A percentile compares a stretch with the other conserved stretches of the same genome.
These are phyloP conservation scores for Crassisporium funariophilum DNA, from an alignment of 768 basidiomycete species.

Conservation along the genomic window DNA sequence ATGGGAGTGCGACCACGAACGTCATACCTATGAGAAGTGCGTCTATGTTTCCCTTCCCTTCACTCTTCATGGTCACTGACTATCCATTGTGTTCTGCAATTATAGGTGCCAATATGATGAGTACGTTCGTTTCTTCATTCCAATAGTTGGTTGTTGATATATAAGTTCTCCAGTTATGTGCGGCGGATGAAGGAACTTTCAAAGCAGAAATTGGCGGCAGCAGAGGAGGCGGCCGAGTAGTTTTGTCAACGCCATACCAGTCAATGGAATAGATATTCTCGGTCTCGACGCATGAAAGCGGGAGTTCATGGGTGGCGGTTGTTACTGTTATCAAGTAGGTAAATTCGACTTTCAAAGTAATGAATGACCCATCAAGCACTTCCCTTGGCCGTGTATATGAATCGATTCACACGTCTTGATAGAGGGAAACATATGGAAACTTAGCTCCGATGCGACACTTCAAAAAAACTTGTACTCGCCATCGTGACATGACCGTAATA, in stretches of 20 bases:
- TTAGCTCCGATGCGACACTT: no score
- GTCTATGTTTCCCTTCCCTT: conserved; percentile 25
- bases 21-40: conserved; percentile 84
- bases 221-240: conserved; percentile 34
- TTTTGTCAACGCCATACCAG: conserved; percentile 3
- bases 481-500: no score
- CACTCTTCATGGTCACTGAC: not conserved
- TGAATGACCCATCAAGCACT: no score
- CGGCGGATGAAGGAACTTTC: conserved; percentile 85
- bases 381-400: no score
- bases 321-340: no score
- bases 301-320: no score
- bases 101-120: conserved; percentile 92
- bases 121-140: conserved; percentile 50
- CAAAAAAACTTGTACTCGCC: no score
- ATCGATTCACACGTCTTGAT: no score
- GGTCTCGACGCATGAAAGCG: no score
- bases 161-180: conserved; percentile 59
- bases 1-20: conserved; percentile 94
- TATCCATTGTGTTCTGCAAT: not conserved
- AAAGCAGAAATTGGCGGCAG: conserved; percentile 59
- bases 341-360: no score
- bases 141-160: conserved; percentile 5
- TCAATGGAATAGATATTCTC: conserved; percentile 12
- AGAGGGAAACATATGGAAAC: no score